These are phyloP conservation scores for Aspergillus bridgeri DNA, from an alignment of 495 filamentous ascomycete genomes.

Conservation along the genomic window DNA sequence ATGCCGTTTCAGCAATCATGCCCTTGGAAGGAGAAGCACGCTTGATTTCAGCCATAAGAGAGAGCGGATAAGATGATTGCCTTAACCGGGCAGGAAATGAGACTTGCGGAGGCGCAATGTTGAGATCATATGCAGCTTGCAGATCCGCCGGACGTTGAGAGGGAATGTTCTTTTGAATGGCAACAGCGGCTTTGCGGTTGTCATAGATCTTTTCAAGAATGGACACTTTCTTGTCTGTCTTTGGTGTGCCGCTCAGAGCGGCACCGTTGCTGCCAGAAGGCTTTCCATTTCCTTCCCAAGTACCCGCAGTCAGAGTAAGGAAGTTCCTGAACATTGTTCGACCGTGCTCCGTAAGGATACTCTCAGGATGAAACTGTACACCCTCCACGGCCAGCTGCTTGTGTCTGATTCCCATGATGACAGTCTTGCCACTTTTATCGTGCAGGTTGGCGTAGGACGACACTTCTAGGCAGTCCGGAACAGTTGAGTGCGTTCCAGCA, in stretches of 20 bases:
- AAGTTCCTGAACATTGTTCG: constrained; percentile 91
- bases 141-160: constrained; percentile 81
- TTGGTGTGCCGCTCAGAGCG: constrained; percentile 20
- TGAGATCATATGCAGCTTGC: constrained; percentile 80
- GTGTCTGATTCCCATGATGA: constrained; percentile 97
- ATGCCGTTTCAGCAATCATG: constrained; percentile 80
- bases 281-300: constrained; percentile 77
- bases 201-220: constrained; percentile 92
- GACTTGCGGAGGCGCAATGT: constrained; percentile 80
- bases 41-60: constrained; percentile 96
- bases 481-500: constrained; percentile 83
- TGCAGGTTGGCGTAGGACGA: constrained; percentile 77
- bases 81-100: constrained; percentile 76
- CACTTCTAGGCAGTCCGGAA: constrained; percentile 84
- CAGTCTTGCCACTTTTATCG: constrained; percentile 55
- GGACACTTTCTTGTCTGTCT: constrained; percentile 61
- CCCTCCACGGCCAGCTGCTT: constrained; percentile 87
- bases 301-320: constrained; percentile 78
- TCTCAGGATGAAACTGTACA: constrained; percentile 97
- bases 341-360: constrained; percentile 87
- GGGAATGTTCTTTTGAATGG: constrained; percentile 79
- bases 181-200: constrained; percentile 72
- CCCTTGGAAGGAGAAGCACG: constrained; percentile 95
- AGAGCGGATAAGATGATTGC: constrained; percentile 74
- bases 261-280: constrained; percentile 20